Evolutionary conservation across 768 basidiomycete species (phyloP), one percentile per base, ranked within the genome.

Genomic region (Russula abietina): DNA sequence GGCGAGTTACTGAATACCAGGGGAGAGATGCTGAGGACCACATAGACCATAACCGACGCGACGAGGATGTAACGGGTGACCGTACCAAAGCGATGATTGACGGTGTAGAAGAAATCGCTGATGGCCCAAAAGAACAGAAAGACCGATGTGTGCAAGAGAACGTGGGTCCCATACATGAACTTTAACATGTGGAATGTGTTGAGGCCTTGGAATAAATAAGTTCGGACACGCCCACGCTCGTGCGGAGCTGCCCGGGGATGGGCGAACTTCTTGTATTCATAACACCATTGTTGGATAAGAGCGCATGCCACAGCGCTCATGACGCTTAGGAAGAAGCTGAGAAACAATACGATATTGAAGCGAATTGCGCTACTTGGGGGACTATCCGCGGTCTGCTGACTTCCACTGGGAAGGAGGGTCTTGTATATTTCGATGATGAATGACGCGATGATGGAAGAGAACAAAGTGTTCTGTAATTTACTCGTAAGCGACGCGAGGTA

Each of bases 351-450:
- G 26, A 65, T 55, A 55, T 66, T 66, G 46, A 66, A 19, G 54
- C 65, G 62, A 33, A 66, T 19, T 16, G 59, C 52, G 46, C 43
- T 52, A 54, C 11, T 26, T 22, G 64, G 28, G 8, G 64, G 32
- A 10, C 50, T n/a, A 19, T 41, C 38, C n/a, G 43, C 0, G 4
- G 43, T 45, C 43, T 45, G 43, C n/a, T 45, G 43, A 10, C 43
- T 5, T n/a, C n/a, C n/a, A 9, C n/a, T n/a, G 48, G 68, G 64
- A 16, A 53, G 55, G 17, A 69, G 51, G 0, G 19, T 55, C 50
- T 65, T 59, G 58, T 69, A 69, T 48, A 58, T 63, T 53, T 68
- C 61, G 45, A 68, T 61, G 41, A 69, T 60, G 26, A 69, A 68
- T 28, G 61, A 55, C 30, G 67, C 60, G 36, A 69, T 55, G 24